Conservation (phyloP, 768 basidiomycete genomes). For the Boletus subparvulus region DNA sequence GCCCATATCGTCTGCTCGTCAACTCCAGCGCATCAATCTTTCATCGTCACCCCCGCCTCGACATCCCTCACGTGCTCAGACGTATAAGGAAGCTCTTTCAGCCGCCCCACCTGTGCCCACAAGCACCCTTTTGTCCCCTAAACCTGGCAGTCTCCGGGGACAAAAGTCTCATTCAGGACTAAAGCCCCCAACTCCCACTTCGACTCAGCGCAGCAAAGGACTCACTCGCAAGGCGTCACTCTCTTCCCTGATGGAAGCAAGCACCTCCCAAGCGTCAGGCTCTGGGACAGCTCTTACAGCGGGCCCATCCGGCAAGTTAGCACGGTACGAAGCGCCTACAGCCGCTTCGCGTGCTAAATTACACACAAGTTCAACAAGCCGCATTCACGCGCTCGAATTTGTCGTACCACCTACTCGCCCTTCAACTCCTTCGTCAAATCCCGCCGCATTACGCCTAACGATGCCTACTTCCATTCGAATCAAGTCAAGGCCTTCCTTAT, state of each 20-base stretch:
- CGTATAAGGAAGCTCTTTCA: slow-evolving; percentile 55
- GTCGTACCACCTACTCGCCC: slow-evolving; percentile 75
- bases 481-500: slow-evolving; percentile 72
- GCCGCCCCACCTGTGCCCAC: slow-evolving; percentile 49
- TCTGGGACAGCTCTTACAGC: slow-evolving; percentile 41
- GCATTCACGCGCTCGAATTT: slow-evolving; percentile 58
- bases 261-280: slow-evolving; percentile 54
- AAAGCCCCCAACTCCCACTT: slow-evolving; percentile 72
- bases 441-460: slow-evolving; percentile 75
- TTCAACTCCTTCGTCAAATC: slow-evolving; percentile 76
- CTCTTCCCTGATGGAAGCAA: slow-evolving; percentile 68
- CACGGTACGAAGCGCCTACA: slow-evolving; percentile 75
- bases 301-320: slow-evolving; percentile 38
- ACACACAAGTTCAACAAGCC: slow-evolving; percentile 63
- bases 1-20: slow-evolving; percentile 66
- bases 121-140: slow-evolving; percentile 60
- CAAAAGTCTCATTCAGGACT: slow-evolving; percentile 85
- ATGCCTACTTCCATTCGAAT: slow-evolving; percentile 82
- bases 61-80: slow-evolving; percentile 52
- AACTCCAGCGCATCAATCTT: slow-evolving; percentile 63
- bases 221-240: slow-evolving; percentile 77
- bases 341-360: slow-evolving; percentile 78
- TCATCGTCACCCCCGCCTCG: slow-evolving; percentile 70
- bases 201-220: slow-evolving; percentile 53
- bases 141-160: slow-evolving; percentile 73